Evolutionary conservation across 768 basidiomycete species (phyloP).

Genomic region (Xanthoconium purpureum): DNA sequence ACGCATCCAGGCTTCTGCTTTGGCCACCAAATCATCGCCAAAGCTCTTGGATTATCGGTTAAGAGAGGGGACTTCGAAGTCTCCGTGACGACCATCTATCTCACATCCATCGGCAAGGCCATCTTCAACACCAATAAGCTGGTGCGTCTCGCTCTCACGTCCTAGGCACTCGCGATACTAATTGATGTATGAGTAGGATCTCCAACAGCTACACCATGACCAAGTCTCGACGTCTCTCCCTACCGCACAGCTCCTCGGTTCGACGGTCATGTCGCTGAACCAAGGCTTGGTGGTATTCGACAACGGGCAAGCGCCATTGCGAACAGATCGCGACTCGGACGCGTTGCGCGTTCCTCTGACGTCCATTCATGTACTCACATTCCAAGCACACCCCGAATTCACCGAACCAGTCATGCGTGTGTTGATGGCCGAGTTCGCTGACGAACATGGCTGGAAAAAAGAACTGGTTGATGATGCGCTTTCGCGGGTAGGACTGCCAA

Average conservation of each 20-base stretch:
- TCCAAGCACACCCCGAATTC: background rate
- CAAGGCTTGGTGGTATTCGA: background rate
- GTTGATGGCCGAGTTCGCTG: background rate
- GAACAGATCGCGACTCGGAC: background rate
- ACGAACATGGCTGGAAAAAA: too few relatives aligned
- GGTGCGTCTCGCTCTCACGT: background rate
- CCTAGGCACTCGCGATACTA: background rate
- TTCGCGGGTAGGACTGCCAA: background rate
- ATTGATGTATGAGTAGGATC: background rate
- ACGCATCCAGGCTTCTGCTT: conserved; percentile 74
- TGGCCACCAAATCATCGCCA: conserved; percentile 80
- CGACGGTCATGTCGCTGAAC: background rate
- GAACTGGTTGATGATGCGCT: background rate
- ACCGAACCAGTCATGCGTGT: background rate
- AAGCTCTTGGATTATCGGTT: conserved; percentile 68
- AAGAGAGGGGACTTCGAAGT: background rate
- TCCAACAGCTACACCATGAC: background rate
- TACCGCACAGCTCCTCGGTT: background rate
- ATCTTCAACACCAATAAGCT: background rate
- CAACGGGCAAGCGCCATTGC: too few relatives aligned
- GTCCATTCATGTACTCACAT: background rate
- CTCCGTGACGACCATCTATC: background rate
- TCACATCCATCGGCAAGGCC: background rate
- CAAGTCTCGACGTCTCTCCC: background rate
- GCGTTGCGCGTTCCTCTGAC: background rate